A percentile compares a stretch with the other conserved stretches of the same genome.
Evolutionary conservation across 805 yeast genomes (phyloP).

Genomic region (Torulaspora maleeae): DNA sequence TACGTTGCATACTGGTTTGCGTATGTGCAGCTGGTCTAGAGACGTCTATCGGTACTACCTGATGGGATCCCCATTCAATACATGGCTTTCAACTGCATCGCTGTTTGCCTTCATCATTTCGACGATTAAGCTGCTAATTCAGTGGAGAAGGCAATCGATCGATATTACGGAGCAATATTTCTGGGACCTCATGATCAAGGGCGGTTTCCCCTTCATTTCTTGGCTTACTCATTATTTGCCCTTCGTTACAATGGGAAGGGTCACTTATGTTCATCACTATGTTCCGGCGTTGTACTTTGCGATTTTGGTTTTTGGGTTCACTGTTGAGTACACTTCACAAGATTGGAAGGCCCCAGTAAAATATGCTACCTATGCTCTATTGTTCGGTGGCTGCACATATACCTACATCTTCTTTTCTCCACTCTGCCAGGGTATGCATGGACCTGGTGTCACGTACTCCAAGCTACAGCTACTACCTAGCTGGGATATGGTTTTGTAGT

Average conservation of each 20-base stretch:
- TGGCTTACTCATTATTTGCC: conserved; percentile 91
- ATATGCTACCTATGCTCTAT: conserved; percentile 38
- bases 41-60: conserved; percentile 57
- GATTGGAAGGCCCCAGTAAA: conserved; percentile 25
- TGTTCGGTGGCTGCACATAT: conserved; percentile 48
- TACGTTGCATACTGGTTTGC: conserved; percentile 64
- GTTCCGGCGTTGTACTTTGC: conserved; percentile 95
- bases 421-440: conserved; percentile 77
- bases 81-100: conserved; percentile 66
- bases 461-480: conserved; percentile 51
- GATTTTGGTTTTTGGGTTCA: conserved; percentile 53
- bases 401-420: conserved; percentile 60
- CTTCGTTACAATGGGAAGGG: conserved; percentile 91
- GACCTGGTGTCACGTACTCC: conserved; percentile 43
- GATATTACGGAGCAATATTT: conserved; percentile 41
- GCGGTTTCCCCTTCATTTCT: conserved; percentile 79
- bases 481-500: conserved; percentile 46
- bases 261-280: conserved; percentile 94
- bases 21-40: conserved; percentile 70
- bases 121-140: conserved; percentile 37
- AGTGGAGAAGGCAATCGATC: conserved; percentile 68
- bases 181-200: conserved; percentile 52
- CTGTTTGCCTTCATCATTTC: conserved; percentile 48
- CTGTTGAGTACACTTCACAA: conserved; percentile 28
- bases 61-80: conserved; percentile 73